phyloP scores from a whole-genome alignment of 2,329 filamentous ascomycete species.

The Alternaria sp. region DNA sequence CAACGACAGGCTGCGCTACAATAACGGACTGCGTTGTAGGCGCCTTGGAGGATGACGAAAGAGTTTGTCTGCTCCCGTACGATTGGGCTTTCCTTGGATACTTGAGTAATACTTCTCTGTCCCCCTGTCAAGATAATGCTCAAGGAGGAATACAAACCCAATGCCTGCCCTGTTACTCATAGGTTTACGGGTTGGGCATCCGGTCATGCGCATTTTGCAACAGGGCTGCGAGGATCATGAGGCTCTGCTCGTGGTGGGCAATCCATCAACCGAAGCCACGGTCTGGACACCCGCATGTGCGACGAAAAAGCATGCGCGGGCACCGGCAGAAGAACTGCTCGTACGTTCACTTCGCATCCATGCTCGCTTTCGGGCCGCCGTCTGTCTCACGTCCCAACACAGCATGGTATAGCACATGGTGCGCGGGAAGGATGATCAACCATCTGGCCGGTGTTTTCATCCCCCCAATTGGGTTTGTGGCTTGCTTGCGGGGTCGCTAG shows the following conservation, averaged over 20 bases:
- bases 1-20: slow-evolving; percentile 12
- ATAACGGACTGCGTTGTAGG: not conserved
- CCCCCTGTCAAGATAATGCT: not conserved
- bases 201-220: slow-evolving; percentile 9
- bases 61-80: not conserved
- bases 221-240: slow-evolving; percentile 17
- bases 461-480: slow-evolving; percentile 16
- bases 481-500: slow-evolving; percentile 33
- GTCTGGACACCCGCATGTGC: slow-evolving; percentile 1
- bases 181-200: not conserved
- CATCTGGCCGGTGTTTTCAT: slow-evolving; percentile 25
- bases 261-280: slow-evolving; percentile 16
- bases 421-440: slow-evolving; percentile 34
- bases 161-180: not conserved
- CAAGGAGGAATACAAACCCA: not conserved
- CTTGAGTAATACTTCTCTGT: not conserved
- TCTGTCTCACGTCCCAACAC: slow-evolving; percentile 11
- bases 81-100: not conserved
- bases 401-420: slow-evolving; percentile 19
- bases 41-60: not conserved
- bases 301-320: slow-evolving; percentile 15
- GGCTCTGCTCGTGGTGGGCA: slow-evolving; percentile 31
- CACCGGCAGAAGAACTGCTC: slow-evolving; percentile 7
- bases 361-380: slow-evolving; percentile 18
- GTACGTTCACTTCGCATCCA: slow-evolving; percentile 10